Percentiles rank a stretch among this genome's conserved stretches.
phyloP scores from a whole-genome alignment of 805 yeast genomes.

The Cyberlindnera euphorbiiphila region DNA sequence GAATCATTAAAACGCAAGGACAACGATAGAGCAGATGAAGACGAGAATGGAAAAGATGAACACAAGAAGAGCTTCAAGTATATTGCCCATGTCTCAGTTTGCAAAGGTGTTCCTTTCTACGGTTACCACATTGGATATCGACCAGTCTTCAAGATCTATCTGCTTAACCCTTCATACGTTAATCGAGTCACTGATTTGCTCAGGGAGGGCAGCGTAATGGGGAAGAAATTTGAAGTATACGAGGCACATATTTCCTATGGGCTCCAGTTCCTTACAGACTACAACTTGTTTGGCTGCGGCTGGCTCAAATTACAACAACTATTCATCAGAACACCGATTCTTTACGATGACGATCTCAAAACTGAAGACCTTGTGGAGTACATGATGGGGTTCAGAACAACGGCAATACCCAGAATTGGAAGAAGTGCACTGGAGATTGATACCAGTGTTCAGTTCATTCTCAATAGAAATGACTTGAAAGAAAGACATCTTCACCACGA shows the following conservation, averaged over 20 bases:
- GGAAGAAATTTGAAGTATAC: constrained; percentile 44
- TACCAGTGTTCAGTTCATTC: constrained; percentile 52
- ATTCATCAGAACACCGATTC: constrained; percentile 56
- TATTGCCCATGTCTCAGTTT: constrained; percentile 57
- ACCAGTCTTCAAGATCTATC: constrained; percentile 63
- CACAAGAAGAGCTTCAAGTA: constrained; percentile 32
- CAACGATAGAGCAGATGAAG: constrained; percentile 1
- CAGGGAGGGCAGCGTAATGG: constrained; percentile 39
- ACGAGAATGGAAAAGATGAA: constrained; percentile 2
- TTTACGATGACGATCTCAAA: constrained; percentile 30
- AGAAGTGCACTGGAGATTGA: constrained; percentile 70
- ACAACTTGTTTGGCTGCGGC: constrained; percentile 78
- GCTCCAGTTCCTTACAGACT: constrained; percentile 78
- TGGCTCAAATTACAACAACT: constrained; percentile 54
- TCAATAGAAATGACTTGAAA: constrained; percentile 45
- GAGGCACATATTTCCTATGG: constrained; percentile 80
- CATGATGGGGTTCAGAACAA: constrained; percentile 27
- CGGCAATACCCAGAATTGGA: constrained; percentile 48
- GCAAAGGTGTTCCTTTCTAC: constrained; percentile 78
- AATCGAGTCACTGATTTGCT: constrained; percentile 51
- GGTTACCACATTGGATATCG: constrained; percentile 70
- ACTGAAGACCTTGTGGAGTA: constrained; percentile 33
- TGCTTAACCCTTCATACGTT: constrained; percentile 58
- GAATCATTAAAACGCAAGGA: constrained; percentile 34
- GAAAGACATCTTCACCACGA: constrained; percentile 49